Percentiles rank a stretch among this genome's conserved stretches.
phyloP scores from a whole-genome alignment of 306 rosid genomes.

The Delonix regia region DNA sequence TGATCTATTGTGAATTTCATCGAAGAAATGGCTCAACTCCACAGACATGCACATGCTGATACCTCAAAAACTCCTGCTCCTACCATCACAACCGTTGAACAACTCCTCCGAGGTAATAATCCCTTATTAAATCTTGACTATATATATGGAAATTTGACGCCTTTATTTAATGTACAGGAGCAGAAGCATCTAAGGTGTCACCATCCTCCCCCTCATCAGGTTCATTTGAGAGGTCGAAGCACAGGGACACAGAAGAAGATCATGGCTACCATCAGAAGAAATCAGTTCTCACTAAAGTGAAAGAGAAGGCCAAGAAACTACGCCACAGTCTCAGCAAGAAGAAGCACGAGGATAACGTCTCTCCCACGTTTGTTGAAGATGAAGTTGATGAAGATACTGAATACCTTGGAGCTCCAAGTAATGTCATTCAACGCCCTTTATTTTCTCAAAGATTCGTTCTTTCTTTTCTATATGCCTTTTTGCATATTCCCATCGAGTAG shows the following conservation, averaged over 20 bases:
- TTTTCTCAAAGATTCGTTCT: background rate
- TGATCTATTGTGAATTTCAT: background rate
- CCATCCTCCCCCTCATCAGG: slow-evolving; percentile 40
- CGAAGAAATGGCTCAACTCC: slow-evolving; percentile 64
- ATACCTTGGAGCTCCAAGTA: slow-evolving; percentile 83
- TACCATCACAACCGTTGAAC: slow-evolving; percentile 57
- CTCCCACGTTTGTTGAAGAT: slow-evolving; percentile 49
- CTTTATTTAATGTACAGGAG: slow-evolving; percentile 37
- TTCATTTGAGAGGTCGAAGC: slow-evolving; percentile 39
- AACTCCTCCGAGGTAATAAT: slow-evolving; percentile 69
- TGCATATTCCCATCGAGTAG: too few relatives aligned
- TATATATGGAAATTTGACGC: background rate
- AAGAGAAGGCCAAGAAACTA: slow-evolving; percentile 86
- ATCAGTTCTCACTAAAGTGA: slow-evolving; percentile 85
- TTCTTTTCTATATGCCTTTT: background rate
- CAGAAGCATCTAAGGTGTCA: slow-evolving; percentile 47
- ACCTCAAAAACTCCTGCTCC: slow-evolving; percentile 34
- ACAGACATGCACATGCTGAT: slow-evolving; percentile 44
- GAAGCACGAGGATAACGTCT: slow-evolving; percentile 54
- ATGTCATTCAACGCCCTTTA: background rate
- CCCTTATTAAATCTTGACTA: too few relatives aligned
- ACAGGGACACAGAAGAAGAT: slow-evolving; percentile 63
- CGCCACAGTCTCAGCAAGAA: slow-evolving; percentile 80
- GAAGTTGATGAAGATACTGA: slow-evolving; percentile 59
- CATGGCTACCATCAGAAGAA: slow-evolving; percentile 73